These are phyloP conservation scores for Aspergillus hortae DNA, from an alignment of 2,329 filamentous ascomycete genomes.

Conservation along the genomic window DNA sequence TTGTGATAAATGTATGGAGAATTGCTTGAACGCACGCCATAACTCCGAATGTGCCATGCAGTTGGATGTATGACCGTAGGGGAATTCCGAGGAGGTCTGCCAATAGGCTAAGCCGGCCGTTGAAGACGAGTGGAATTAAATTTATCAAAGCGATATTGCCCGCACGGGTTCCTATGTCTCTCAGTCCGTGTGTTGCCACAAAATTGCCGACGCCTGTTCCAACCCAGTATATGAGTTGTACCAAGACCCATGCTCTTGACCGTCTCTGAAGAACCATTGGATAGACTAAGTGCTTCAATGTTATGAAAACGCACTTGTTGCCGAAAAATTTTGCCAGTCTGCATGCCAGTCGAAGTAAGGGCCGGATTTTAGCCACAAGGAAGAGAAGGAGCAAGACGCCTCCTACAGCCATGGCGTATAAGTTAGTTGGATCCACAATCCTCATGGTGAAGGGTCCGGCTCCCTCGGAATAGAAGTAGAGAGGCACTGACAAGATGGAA, in stretches of 20 bases:
- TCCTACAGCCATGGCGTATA: too few relatives aligned
- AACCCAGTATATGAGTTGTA: constrained; percentile 10
- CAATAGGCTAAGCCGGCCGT: constrained; percentile 9
- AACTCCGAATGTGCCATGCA: constrained; percentile 16
- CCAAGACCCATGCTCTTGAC: constrained; percentile 8
- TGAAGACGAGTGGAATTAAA: constrained; percentile 10
- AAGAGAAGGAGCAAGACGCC: too few relatives aligned
- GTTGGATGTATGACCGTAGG: constrained; percentile 11
- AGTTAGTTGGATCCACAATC: too few relatives aligned
- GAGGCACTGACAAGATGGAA: too few relatives aligned
- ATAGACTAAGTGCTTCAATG: constrained; percentile 9
- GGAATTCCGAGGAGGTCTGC: constrained; percentile 16
- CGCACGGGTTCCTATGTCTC: constrained; percentile 4
- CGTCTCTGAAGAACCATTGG: constrained; percentile 2
- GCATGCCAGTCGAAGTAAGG: too few relatives aligned
- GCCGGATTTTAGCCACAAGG: too few relatives aligned
- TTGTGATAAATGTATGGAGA: constrained; percentile 15
- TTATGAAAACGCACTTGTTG: constrained; percentile 2
- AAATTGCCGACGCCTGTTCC: constrained; percentile 8
- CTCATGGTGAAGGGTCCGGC: too few relatives aligned
- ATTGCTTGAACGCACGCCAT: constrained; percentile 13
- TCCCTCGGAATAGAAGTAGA: too few relatives aligned
- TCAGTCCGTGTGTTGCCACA: constrained; percentile 4
- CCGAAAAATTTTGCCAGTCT: neutral
- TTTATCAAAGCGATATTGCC: constrained; percentile 11